These are phyloP conservation scores for Penicillium crustosum DNA, from an alignment of 2,329 filamentous ascomycete genomes.

Conservation along the genomic window DNA sequence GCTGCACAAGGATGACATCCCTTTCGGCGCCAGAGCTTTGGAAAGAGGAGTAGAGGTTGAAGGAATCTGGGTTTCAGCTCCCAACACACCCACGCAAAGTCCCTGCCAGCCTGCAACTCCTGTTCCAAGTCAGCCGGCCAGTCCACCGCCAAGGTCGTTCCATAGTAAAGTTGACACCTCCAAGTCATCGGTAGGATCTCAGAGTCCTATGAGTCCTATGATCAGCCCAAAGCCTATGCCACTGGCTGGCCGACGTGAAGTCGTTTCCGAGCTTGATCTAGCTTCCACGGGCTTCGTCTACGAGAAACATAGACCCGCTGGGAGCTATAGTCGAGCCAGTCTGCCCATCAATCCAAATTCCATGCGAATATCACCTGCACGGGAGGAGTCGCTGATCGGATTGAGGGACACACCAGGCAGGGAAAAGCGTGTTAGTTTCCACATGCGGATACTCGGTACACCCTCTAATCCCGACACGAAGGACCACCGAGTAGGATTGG, in stretches of 20 bases:
- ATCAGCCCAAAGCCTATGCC: slow-evolving; percentile 1
- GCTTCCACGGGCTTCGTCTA: slow-evolving; percentile 9
- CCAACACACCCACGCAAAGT: slow-evolving; percentile 37
- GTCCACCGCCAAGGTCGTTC: neutral
- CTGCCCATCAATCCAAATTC: neutral
- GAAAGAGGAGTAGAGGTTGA: slow-evolving; percentile 81
- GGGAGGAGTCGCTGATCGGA: neutral
- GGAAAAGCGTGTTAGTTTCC: slow-evolving; percentile 22
- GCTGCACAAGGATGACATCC: slow-evolving; percentile 62
- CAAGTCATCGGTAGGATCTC: neutral
- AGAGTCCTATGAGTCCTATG: neutral
- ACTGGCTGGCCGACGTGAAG: neutral
- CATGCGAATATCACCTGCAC: slow-evolving; percentile 3
- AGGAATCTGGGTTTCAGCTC: slow-evolving; percentile 73
- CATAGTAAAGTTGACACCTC: neutral
- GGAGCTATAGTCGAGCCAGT: slow-evolving; percentile 6
- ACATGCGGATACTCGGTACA: slow-evolving; percentile 10
- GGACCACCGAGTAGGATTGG: neutral
- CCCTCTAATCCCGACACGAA: slow-evolving; percentile 9
- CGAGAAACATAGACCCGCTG: slow-evolving; percentile 6
- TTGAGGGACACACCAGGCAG: neutral
- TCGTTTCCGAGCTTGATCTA: slow-evolving; percentile 6
- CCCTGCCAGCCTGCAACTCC: slow-evolving; percentile 26
- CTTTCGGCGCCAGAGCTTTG: slow-evolving; percentile 82
- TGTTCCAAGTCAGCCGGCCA: slow-evolving; percentile 18